Evolutionary conservation across 371 early-diverging fungal species (phyloP), one percentile per base, ranked within the genome.

Genomic region (Mucor plumbeus): DNA sequence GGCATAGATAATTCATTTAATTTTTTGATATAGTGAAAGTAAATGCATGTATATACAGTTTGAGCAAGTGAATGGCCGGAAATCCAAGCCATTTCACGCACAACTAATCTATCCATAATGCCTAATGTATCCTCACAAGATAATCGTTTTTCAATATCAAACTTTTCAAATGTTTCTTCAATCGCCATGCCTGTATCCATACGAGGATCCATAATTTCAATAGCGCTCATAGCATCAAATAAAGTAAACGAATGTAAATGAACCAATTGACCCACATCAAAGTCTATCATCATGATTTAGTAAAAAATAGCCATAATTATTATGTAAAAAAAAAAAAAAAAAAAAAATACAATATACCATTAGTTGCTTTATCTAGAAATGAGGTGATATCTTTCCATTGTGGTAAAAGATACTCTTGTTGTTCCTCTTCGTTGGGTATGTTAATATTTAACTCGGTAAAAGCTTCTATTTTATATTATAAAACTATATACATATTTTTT

Each of bases 141-240:
- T 4, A 85, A 55, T 4, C 50, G 40, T 4, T 72, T 74, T 10
- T 74, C 63, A 21, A 87, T 75, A n/a, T 88, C 77, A 66, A 86
- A 88, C 5, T 63, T 63, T 15, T 59, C 47, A 9, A 63, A 67
- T 10, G 74, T 65, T 8, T 77, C 70, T 10, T 81, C 82, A 11
- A 86, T 74, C 1, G 77, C 67, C 87, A 91, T 89, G 31, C 94
- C 92, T 1, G 89, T 87, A 67, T 93, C 94, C 92, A 92, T 92
- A 58, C 89, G 88, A 3, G 94, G 92, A 75, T 93, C 91, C 92
- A 93, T 92, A 39, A 93, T 90, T 84, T 91, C 92, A 59, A 92
- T 90, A 5, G 91, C 91, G 31, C 90, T 86, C 92, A 93, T 91
- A 19, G 91, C 91, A 58, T 92, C 92, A 71, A 83, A 89, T 14